phyloP scores from a whole-genome alignment of 208 protist genomes.

The Leishmania mexicana region DNA sequence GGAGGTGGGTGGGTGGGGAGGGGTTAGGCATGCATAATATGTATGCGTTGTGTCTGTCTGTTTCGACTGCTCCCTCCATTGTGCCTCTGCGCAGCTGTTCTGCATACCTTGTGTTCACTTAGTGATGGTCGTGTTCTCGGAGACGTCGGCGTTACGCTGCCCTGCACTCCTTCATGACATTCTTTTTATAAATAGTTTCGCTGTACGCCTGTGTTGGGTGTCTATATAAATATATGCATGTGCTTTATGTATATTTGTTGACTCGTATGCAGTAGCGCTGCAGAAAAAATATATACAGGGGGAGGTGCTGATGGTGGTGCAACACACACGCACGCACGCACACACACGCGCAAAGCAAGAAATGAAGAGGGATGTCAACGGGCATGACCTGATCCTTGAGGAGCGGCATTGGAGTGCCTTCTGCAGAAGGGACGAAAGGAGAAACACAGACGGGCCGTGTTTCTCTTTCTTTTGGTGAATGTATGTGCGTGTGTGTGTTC shows the following conservation, averaged over 20 bases:
- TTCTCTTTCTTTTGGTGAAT: neutral
- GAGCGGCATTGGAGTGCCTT: neutral
- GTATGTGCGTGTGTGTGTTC: too few relatives aligned
- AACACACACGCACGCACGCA: too few relatives aligned
- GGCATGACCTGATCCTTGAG: too few relatives aligned
- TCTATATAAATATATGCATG: too few relatives aligned
- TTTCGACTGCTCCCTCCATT: neutral
- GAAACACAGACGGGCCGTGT: neutral
- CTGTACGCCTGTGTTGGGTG: neutral
- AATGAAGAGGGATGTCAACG: neutral
- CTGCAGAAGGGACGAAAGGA: neutral
- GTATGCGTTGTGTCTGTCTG: neutral
- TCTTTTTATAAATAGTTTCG: neutral
- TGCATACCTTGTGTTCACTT: neutral
- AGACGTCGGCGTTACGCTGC: neutral
- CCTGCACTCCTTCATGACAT: neutral
- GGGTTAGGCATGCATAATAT: neutral
- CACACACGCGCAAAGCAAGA: neutral
- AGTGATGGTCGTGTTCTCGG: neutral
- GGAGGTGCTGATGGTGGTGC: too few relatives aligned
- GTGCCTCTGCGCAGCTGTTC: neutral
- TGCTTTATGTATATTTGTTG: too few relatives aligned
- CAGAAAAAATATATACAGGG: neutral
- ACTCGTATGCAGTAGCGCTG: neutral
- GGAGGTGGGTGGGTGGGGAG: too few relatives aligned